Evolutionary conservation across 345 rosid species (phyloP), one percentile per base, ranked within the genome.

Genomic region (Bruguiera gymnorhiza): DNA sequence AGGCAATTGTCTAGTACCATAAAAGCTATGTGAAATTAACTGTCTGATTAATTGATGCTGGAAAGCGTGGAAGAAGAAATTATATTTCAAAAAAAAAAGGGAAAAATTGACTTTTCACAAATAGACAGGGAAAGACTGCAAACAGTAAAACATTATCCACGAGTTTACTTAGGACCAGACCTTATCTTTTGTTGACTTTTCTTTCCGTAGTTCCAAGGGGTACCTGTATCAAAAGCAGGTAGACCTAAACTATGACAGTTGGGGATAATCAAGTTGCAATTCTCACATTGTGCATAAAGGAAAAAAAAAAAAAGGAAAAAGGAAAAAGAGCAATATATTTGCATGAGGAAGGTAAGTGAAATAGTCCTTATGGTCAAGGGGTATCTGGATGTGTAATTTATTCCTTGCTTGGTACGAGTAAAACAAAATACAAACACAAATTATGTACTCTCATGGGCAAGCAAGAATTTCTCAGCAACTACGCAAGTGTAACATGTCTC

Each of bases 181-280:
- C 95, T 88, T 91, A 76, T 84, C 96, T 80, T 89, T 94, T 65
- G 95, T 80, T 65, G 95, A 86, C 82, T 91, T 91, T 77, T 86
- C 97, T 85, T 91, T 94, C 68, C 98, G 80, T 55, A 94, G 79
- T 86, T 94, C 98, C 77, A 94, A 73, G 6, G 98, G 98, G 66
- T 94, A 91, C 98, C 98, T 93, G 63, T 62, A 63, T 19, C 69
- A 73, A 76, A 78, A 31, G 60, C 59, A 60, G 46, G 46, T 3
- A 39, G 27, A 11, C n/a, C 39, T 39, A 5, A 62, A 21, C 24
- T 43, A 2, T 8, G 11, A 63, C 60, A 24, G 6, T 24, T 24
- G 2, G 7, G 15, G 18, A 56, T 8, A 56, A 56, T 56, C 29
- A 56, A 24, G 16, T 18, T 56, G 30, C 29, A 21, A 15, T 24